Evolutionary conservation across 2,329 filamentous ascomycete genomes (phyloP).

Genomic region (Arthrobotrys conoides): DNA sequence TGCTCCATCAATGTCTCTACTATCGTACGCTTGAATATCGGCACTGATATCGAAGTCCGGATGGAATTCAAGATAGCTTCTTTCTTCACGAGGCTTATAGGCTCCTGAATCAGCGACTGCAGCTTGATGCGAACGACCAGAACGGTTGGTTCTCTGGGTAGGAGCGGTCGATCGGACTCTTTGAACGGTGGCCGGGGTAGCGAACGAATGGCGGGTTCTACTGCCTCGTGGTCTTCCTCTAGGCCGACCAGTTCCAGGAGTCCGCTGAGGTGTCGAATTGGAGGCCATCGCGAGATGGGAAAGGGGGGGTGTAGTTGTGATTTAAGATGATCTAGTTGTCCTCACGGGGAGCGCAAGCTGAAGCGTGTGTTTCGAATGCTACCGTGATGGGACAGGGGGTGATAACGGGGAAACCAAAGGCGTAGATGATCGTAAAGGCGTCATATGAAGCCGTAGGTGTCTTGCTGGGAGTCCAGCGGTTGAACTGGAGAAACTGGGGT

Average conservation of each 20-base stretch:
- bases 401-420: conserved; percentile 23
- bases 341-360: conserved; percentile 23
- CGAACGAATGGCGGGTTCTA: conserved; percentile 52
- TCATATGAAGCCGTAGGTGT: conserved; percentile 41
- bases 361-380: conserved; percentile 24
- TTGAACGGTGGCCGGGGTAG: conserved; percentile 36
- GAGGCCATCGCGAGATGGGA: conserved; percentile 46
- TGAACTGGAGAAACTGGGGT: conserved; percentile 30
- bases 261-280: conserved; percentile 47
- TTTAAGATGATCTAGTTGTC: conserved; percentile 22
- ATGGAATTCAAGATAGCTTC: conserved; percentile 98
- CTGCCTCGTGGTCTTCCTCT: conserved; percentile 57
- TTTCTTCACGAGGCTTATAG: conserved; percentile 96
- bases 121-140: conserved; percentile 45
- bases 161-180: conserved; percentile 43
- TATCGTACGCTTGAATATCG: conserved; percentile 81
- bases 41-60: conserved; percentile 91
- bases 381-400: conserved; percentile 23
- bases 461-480: conserved; percentile 17
- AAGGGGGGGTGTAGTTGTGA: not conserved
- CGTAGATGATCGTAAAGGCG: conserved; percentile 13
- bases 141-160: conserved; percentile 45
- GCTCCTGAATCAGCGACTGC: conserved; percentile 79
- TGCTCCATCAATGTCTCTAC: conserved; percentile 85
- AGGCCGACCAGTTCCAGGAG: conserved; percentile 55